Conservation (phyloP, 2,329 filamentous ascomycete genomes). For the Lecanicillium sp. region DNA sequence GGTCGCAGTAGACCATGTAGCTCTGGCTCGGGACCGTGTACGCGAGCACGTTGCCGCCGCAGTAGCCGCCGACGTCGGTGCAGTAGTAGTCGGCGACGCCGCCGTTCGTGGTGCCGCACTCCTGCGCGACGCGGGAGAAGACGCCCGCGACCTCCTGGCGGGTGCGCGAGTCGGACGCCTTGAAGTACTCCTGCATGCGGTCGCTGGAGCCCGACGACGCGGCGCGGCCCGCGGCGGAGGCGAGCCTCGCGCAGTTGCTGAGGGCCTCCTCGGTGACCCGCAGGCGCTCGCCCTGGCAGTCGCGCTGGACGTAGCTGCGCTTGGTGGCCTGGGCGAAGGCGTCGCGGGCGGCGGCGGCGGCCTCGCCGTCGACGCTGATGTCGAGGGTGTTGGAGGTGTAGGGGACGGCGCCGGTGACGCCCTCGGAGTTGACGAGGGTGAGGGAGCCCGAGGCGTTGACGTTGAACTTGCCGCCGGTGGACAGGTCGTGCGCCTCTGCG, state of each 20-base stretch:
- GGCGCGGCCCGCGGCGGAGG: conserved; percentile 26
- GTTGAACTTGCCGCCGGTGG: conserved; percentile 42
- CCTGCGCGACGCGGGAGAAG: conserved; percentile 42
- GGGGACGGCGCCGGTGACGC: conserved; percentile 43
- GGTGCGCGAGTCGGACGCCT: conserved; percentile 36
- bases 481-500: conserved; percentile 44
- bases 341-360: conserved; percentile 43
- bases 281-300: conserved; percentile 42
- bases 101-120: conserved; percentile 46
- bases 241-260: conserved; percentile 43
- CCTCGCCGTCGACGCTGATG: conserved; percentile 47
- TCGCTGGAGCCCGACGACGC: conserved; percentile 43
- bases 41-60: conserved; percentile 46
- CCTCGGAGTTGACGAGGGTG: conserved; percentile 41
- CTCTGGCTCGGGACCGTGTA: conserved; percentile 52
- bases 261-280: conserved; percentile 39
- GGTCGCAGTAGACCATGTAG: conserved; percentile 55
- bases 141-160: conserved; percentile 45
- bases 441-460: conserved; percentile 48
- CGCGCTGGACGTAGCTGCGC: conserved; percentile 42
- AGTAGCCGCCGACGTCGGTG: conserved; percentile 49
- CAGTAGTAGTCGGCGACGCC: conserved; percentile 53
- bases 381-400: conserved; percentile 52
- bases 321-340: conserved; percentile 36
- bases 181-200: conserved; percentile 53